These are phyloP conservation scores for Drechslera avenae DNA, from an alignment of 2,329 filamentous ascomycete genomes.

Conservation along the genomic window DNA sequence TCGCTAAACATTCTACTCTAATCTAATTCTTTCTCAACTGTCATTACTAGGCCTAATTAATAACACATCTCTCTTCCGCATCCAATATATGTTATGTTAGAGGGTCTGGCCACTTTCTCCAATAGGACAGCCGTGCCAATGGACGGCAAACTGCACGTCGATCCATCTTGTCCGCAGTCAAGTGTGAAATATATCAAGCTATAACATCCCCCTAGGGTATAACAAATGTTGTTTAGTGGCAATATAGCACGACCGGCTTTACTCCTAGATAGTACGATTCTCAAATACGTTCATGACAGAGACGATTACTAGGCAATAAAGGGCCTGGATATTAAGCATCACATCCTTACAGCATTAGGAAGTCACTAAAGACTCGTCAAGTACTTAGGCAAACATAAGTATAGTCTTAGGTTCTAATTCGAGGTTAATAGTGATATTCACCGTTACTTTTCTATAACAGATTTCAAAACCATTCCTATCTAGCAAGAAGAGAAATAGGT, in stretches of 20 bases:
- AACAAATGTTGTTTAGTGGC: conserved; percentile 20
- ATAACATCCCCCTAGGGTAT: conserved; percentile 21
- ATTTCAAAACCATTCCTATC: conserved; percentile 11
- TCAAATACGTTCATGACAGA: conserved; percentile 21
- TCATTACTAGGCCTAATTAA: no score
- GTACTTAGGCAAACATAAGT: conserved; percentile 17
- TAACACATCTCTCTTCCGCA: neutral
- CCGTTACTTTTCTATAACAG: conserved; percentile 12
- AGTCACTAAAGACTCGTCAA: conserved; percentile 17
- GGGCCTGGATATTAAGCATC: conserved; percentile 18
- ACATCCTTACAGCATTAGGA: conserved; percentile 18
- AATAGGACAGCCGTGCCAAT: conserved; percentile 19
- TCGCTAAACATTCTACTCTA: neutral
- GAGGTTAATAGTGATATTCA: conserved; percentile 19
- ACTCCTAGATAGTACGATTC: conserved; percentile 19
- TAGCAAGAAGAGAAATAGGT: conserved; percentile 15
- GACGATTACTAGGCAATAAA: conserved; percentile 15
- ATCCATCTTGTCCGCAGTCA: conserved; percentile 15
- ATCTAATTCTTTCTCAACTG: neutral
- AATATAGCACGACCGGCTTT: conserved; percentile 20
- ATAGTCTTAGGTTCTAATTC: conserved; percentile 16
- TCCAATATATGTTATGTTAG: conserved; percentile 6
- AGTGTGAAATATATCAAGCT: conserved; percentile 18
- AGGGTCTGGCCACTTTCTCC: conserved; percentile 17
- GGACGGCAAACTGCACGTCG: conserved; percentile 25